Evolutionary conservation across 495 filamentous ascomycete genomes (phyloP).

Genomic region (Lophiotrema nucula): DNA sequence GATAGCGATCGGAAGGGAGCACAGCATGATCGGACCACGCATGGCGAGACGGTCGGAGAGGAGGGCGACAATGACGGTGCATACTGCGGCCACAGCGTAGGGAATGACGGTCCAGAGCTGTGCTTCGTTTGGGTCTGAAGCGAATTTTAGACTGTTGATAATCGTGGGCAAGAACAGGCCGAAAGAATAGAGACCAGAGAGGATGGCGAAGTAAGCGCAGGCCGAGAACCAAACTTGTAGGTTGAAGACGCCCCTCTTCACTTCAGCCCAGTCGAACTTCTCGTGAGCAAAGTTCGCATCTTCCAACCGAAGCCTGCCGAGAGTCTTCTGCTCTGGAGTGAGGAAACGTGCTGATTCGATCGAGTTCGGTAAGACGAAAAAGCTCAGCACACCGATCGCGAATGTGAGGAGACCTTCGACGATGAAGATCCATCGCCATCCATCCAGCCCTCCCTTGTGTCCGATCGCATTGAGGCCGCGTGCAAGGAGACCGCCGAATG

Average conservation of each 20-base stretch:
- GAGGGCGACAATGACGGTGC: slow-evolving; percentile 37
- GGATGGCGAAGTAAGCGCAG: slow-evolving; percentile 32
- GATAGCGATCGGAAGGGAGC: slow-evolving; percentile 29
- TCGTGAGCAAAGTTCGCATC: slow-evolving; percentile 16
- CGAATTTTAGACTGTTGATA: slow-evolving; percentile 36
- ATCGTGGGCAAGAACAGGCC: slow-evolving; percentile 34
- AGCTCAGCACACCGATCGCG: slow-evolving; percentile 1
- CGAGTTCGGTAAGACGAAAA: slow-evolving; percentile 23
- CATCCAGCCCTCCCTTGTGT: slow-evolving; percentile 37
- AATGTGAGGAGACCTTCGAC: slow-evolving; percentile 27
- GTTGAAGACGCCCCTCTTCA: slow-evolving; percentile 28
- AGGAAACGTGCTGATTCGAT: slow-evolving; percentile 29
- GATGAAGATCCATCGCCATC: slow-evolving; percentile 32
- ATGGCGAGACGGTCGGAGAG: slow-evolving; percentile 50
- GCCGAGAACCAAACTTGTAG: slow-evolving; percentile 48
- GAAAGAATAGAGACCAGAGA: slow-evolving; percentile 31
- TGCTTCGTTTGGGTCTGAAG: slow-evolving; percentile 30
- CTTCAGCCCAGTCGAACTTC: slow-evolving; percentile 36
- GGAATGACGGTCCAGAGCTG: slow-evolving; percentile 34
- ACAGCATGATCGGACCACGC: slow-evolving; percentile 39
- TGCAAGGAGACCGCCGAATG: slow-evolving; percentile 28
- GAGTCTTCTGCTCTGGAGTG: slow-evolving; percentile 37
- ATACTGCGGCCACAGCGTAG: slow-evolving; percentile 32
- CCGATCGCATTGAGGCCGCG: slow-evolving; percentile 22
- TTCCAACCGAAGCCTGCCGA: slow-evolving; percentile 45